These are phyloP conservation scores for Malus sieversii DNA, from an alignment of 306 rosid species.

Conservation along the genomic window DNA sequence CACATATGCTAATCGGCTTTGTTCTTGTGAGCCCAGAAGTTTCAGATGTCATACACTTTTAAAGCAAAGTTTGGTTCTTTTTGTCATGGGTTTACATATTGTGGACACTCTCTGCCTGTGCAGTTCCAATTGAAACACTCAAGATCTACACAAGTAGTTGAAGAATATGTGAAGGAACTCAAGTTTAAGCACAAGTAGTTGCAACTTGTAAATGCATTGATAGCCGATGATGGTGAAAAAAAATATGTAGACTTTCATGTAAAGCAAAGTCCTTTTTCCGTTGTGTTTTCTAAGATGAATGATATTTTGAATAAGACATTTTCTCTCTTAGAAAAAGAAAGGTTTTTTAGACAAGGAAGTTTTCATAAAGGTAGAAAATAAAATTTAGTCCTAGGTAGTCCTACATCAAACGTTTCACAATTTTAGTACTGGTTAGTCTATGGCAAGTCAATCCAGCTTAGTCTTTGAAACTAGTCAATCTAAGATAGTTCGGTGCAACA, in stretches of 20 bases:
- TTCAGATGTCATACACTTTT: slow-evolving; percentile 66
- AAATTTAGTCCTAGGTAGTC: no score
- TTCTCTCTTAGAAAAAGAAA: no score
- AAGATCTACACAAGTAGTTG: slow-evolving; percentile 71
- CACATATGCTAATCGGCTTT: slow-evolving; percentile 80
- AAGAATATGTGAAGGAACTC: slow-evolving; percentile 71
- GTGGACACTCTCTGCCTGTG: slow-evolving; percentile 88
- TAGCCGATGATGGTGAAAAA: slow-evolving; percentile 10
- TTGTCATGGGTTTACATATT: slow-evolving; percentile 89
- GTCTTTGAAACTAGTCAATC: no score
- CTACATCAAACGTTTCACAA: no score
- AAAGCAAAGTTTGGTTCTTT: slow-evolving; percentile 82
- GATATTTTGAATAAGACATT: not conserved
- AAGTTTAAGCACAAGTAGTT: slow-evolving; percentile 56
- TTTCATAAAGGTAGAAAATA: no score
- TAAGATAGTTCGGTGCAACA: no score
- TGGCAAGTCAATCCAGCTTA: no score
- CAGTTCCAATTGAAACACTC: slow-evolving; percentile 82
- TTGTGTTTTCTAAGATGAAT: not conserved
- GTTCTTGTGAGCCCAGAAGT: slow-evolving; percentile 84
- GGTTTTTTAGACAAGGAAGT: no score
- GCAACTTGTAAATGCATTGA: not conserved
- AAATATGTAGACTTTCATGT: slow-evolving; percentile 7
- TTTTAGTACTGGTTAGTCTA: no score
- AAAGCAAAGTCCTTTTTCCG: not conserved